These are phyloP conservation scores for Phellopilus nigrolimitatus DNA, from an alignment of 1,284 basidiomycete genomes.

Conservation along the genomic window DNA sequence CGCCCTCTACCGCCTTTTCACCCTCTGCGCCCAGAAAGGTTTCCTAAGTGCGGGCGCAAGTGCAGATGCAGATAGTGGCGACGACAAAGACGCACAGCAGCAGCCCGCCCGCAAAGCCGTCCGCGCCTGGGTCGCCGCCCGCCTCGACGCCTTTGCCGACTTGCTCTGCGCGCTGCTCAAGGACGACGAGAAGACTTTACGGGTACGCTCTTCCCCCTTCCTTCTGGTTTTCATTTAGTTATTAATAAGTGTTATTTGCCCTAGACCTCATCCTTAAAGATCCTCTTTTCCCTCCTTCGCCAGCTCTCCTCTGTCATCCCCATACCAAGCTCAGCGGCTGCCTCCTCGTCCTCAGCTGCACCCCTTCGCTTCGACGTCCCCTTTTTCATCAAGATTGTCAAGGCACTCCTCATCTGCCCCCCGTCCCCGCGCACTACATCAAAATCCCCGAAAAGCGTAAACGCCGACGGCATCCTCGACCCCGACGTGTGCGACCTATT, in stretches of 20 bases:
- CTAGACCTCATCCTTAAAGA: slow-evolving; percentile 70
- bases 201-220: slow-evolving; percentile 42
- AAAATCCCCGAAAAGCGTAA: neutral
- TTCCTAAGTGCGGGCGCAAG: slow-evolving; percentile 44
- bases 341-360: slow-evolving; percentile 28
- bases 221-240: neutral
- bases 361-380: slow-evolving; percentile 62
- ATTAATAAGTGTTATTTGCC: slow-evolving; percentile 1
- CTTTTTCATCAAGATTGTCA: slow-evolving; percentile 64
- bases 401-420: slow-evolving; percentile 58
- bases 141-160: slow-evolving; percentile 61
- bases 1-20: slow-evolving; percentile 78
- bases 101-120: no score
- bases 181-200: slow-evolving; percentile 62
- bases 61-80: slow-evolving; percentile 47
- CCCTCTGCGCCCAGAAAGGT: slow-evolving; percentile 55
- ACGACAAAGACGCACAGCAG: neutral
- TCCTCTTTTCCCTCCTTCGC: slow-evolving; percentile 78
- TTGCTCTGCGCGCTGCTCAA: slow-evolving; percentile 66
- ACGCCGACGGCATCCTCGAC: slow-evolving; percentile 38
- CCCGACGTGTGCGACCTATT: slow-evolving; percentile 62
- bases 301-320: slow-evolving; percentile 68
- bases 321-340: slow-evolving; percentile 29
- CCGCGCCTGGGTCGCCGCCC: slow-evolving; percentile 71
- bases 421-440: slow-evolving; percentile 38